Evolutionary conservation across 495 filamentous ascomycete species (phyloP).

Genomic region (Penicillium herquei): DNA sequence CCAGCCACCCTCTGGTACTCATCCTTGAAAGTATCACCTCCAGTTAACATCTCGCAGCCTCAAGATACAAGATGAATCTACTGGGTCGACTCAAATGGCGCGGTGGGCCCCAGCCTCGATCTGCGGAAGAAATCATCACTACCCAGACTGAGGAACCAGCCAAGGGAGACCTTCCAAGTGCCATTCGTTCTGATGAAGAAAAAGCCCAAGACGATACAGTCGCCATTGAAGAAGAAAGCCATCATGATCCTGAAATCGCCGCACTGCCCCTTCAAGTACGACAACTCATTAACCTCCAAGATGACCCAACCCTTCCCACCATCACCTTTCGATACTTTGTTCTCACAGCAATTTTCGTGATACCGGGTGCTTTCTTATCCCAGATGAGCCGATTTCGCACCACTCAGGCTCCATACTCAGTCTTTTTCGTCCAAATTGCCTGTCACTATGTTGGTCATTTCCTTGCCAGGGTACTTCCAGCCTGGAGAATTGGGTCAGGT

Average conservation of each 20-base stretch:
- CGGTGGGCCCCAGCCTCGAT: neutral
- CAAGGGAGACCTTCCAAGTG: constrained; percentile 4
- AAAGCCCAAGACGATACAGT: constrained; percentile 18
- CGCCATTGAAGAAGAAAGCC: constrained; percentile 31
- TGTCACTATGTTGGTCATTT: constrained; percentile 55
- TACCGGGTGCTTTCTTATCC: constrained; percentile 52
- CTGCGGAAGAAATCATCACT: no score
- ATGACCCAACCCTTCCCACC: constrained; percentile 51
- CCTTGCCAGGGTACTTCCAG: constrained; percentile 48
- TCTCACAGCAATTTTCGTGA: constrained; percentile 49
- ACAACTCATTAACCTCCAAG: constrained; percentile 50
- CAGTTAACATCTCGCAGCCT: no score
- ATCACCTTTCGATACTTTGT: constrained; percentile 58
- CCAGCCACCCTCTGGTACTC: constrained; percentile 7
- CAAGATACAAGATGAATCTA: constrained; percentile 7
- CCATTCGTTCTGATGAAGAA: constrained; percentile 16
- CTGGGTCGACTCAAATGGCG: constrained; percentile 8
- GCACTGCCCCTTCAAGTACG: constrained; percentile 50
- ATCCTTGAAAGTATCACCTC: no score
- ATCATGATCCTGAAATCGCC: constrained; percentile 46
- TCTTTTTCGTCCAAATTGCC: constrained; percentile 59
- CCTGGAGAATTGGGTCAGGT: constrained; percentile 44
- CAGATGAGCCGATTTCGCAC: constrained; percentile 55
- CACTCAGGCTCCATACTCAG: constrained; percentile 53
- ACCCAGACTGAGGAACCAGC: neutral